A percentile compares a stretch with the other conserved stretches of the same genome.
phyloP scores from a whole-genome alignment of 306 rosid species.

The Purshia tridentata region DNA sequence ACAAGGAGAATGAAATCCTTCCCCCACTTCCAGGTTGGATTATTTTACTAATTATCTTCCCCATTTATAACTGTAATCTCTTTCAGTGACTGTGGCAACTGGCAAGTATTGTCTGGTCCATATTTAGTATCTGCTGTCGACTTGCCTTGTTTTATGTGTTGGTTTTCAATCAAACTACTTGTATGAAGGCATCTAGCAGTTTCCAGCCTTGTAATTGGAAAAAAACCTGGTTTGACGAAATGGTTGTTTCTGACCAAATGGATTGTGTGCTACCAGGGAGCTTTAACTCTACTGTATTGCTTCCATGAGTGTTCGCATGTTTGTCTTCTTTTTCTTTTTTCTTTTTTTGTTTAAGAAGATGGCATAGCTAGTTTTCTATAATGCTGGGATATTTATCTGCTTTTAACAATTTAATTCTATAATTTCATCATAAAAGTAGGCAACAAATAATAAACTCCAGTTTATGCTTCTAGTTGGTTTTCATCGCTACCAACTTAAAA shows the following conservation, averaged over 20 bases:
- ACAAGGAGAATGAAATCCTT: conserved; percentile 93
- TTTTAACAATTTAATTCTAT: not conserved
- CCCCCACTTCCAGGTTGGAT: conserved; percentile 93
- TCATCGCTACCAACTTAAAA: conserved; percentile 71
- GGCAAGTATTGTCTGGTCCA: not conserved
- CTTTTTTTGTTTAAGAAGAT: not conserved
- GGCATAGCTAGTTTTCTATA: not conserved
- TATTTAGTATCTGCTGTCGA: not conserved
- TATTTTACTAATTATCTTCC: conserved; percentile 3
- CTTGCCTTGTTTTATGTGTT: not conserved
- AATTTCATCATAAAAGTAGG: not conserved
- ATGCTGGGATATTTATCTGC: not conserved
- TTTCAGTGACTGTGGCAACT: too few species aligned
- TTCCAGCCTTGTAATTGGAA: not conserved
- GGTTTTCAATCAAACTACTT: conserved; percentile 13
- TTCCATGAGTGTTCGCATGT: not conserved
- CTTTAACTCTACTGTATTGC: not conserved
- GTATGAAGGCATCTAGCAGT: not conserved
- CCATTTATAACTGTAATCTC: not conserved
- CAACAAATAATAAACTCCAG: not conserved
- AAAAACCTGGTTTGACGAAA: not conserved
- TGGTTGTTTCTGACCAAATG: not conserved
- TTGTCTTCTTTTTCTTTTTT: not conserved
- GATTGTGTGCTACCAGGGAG: not conserved
- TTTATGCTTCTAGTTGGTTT: conserved; percentile 59